A percentile compares a stretch with the other conserved stretches of the same genome.
Conservation (phyloP, 1,284 basidiomycete genomes). For the Singerocomus inundabilis region DNA sequence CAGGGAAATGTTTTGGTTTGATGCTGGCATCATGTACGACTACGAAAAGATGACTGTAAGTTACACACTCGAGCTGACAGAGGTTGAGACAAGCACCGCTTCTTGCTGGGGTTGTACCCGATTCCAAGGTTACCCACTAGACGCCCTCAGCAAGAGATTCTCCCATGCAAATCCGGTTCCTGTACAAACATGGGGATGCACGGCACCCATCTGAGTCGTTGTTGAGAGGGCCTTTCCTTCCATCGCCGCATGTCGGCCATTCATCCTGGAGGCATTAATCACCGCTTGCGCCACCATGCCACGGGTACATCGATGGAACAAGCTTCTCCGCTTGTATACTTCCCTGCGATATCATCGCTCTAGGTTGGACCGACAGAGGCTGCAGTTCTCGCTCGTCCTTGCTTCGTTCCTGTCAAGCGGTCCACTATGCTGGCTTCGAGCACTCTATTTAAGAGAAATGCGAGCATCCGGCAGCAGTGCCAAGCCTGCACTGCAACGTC, state of each 20-base stretch:
- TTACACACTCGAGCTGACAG: too few relatives aligned
- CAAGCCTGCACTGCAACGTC: neutral
- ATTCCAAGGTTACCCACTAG: conserved; percentile 3
- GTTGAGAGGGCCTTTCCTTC: conserved; percentile 24
- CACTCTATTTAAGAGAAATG: conserved; percentile 2
- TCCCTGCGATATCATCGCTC: conserved; percentile 32
- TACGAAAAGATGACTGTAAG: too few relatives aligned
- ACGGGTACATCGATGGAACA: conserved; percentile 22
- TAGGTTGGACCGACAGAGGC: conserved; percentile 13
- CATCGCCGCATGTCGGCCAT: conserved; percentile 28
- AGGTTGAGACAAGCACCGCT: too few relatives aligned
- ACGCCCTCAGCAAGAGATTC: conserved; percentile 13
- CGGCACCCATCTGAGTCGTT: conserved; percentile 3
- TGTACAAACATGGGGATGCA: conserved; percentile 9
- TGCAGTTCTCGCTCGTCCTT: conserved; percentile 13
- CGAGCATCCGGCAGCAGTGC: neutral
- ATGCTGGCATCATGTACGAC: too few relatives aligned
- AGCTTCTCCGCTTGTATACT: conserved; percentile 27
- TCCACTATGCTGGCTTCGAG: conserved; percentile 1
- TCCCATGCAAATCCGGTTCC: conserved; percentile 29
- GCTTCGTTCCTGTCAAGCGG: conserved; percentile 20
- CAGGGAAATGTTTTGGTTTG: too few relatives aligned
- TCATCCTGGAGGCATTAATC: conserved; percentile 34
- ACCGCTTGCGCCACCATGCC: conserved; percentile 31
- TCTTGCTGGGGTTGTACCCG: too few relatives aligned